Percentiles rank a stretch among this genome's conserved stretches.
Evolutionary conservation across 805 yeast species (phyloP).

Genomic region (Spencermartinsiella europaea): DNA sequence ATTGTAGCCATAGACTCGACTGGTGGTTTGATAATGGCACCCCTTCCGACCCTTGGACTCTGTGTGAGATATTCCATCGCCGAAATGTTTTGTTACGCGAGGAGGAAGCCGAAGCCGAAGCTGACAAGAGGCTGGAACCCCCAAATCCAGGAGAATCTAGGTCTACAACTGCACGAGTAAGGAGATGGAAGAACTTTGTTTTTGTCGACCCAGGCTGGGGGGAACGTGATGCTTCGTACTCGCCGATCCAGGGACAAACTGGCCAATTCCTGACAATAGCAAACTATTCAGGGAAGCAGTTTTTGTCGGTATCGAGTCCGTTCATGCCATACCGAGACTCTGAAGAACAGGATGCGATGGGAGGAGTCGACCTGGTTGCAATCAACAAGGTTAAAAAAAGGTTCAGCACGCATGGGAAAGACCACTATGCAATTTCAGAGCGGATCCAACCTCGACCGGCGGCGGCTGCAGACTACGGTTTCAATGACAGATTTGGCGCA

Average conservation of each 20-base stretch:
- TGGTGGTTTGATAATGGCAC: conserved; percentile 38
- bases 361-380: neutral
- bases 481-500: conserved; percentile 41
- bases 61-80: conserved; percentile 34
- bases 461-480: conserved; percentile 13
- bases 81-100: conserved; percentile 3
- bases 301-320: neutral
- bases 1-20: conserved; percentile 37
- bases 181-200: neutral
- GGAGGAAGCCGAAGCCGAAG: neutral
- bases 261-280: conserved; percentile 14
- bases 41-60: conserved; percentile 27
- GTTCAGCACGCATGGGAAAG: neutral
- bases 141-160: neutral
- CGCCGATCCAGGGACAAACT: conserved; percentile 9
- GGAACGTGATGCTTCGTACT: neutral
- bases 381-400: neutral
- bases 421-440: neutral
- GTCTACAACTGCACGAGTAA: neutral
- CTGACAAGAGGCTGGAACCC: neutral
- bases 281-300: neutral
- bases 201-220: neutral
- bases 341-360: neutral
- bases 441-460: neutral
- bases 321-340: neutral